These are phyloP conservation scores for Syzygium syzygioides DNA, from an alignment of 441 rosid species.

Conservation along the genomic window DNA sequence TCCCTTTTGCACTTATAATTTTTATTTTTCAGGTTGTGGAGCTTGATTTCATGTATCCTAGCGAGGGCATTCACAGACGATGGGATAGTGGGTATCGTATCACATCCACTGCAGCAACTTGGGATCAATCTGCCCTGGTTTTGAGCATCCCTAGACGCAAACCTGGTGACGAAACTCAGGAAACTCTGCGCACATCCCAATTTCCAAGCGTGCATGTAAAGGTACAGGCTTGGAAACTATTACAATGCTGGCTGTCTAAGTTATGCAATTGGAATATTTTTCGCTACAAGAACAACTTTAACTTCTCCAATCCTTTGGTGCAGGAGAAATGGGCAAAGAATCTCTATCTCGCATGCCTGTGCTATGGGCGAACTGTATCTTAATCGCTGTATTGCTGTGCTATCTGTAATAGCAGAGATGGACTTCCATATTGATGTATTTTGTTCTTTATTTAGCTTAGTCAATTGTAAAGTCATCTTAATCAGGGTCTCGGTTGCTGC, in stretches of 20 bases:
- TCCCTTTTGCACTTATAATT: not conserved
- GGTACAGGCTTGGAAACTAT: constrained; percentile 30
- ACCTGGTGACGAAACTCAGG: constrained; percentile 91
- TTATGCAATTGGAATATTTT: not conserved
- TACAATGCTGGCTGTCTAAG: not conserved
- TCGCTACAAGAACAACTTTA: not conserved
- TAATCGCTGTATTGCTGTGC: constrained; percentile 15
- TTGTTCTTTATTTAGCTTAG: not conserved
- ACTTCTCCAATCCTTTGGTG: not conserved
- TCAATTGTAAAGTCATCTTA: not conserved
- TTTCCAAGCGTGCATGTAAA: constrained; percentile 97
- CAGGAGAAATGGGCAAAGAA: constrained; percentile 98
- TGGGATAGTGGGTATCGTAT: constrained; percentile 95
- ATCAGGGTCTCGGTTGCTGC: not conserved
- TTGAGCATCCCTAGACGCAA: constrained; percentile 91
- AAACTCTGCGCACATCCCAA: constrained; percentile 92
- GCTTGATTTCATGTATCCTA: constrained; percentile 95
- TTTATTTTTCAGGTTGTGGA: constrained; percentile 68
- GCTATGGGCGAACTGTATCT: constrained; percentile 90
- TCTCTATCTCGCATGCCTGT: constrained; percentile 80
- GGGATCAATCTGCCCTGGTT: constrained; percentile 91
- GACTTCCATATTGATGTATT: not conserved
- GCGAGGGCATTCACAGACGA: constrained; percentile 96
- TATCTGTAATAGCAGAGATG: not conserved
- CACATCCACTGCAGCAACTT: constrained; percentile 92